phyloP scores from a whole-genome alignment of 208 protist species.

The Sergeia podlipaevii region DNA sequence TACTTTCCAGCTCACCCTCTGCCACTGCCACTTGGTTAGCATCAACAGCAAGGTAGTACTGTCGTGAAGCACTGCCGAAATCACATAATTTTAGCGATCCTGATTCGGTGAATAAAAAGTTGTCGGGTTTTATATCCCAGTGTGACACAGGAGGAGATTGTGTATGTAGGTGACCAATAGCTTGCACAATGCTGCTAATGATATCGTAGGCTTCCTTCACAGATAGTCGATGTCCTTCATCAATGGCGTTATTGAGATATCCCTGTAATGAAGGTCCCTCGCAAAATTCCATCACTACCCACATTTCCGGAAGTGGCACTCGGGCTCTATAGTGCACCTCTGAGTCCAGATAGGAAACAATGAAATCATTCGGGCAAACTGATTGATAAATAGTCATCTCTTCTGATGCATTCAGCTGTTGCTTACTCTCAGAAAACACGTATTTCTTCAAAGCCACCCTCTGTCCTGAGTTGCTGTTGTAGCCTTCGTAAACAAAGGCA shows the following conservation, averaged over 20 bases:
- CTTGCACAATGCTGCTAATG: constrained; percentile 38
- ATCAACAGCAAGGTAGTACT: constrained; percentile 61
- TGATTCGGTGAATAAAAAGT: constrained; percentile 73
- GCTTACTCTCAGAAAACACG: constrained; percentile 5
- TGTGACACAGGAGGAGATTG: constrained; percentile 88
- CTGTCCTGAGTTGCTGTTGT: constrained; percentile 4
- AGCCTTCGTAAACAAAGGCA: constrained; percentile 19
- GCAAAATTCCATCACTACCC: constrained; percentile 74
- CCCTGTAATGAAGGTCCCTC: constrained; percentile 49
- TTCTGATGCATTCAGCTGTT: constrained; percentile 3
- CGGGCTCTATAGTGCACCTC: constrained; percentile 5
- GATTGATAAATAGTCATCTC: constrained; percentile 17
- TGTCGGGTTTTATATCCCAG: constrained; percentile 93
- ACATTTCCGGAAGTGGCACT: constrained; percentile 49
- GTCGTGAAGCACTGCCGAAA: constrained; percentile 83
- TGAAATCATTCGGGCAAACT: constrained; percentile 16
- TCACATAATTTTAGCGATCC: constrained; percentile 92
- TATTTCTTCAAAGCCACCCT: constrained; percentile 20
- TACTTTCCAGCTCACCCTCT: constrained; percentile 71
- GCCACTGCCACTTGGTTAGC: constrained; percentile 51
- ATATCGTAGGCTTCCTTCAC: constrained; percentile 58
- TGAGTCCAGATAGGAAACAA: constrained; percentile 21
- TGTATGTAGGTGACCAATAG: constrained; percentile 57
- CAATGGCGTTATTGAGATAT: constrained; percentile 61
- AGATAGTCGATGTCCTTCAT: constrained; percentile 29